Evolutionary conservation across 306 rosid genomes (phyloP).

Genomic region (Malus asiatica): DNA sequence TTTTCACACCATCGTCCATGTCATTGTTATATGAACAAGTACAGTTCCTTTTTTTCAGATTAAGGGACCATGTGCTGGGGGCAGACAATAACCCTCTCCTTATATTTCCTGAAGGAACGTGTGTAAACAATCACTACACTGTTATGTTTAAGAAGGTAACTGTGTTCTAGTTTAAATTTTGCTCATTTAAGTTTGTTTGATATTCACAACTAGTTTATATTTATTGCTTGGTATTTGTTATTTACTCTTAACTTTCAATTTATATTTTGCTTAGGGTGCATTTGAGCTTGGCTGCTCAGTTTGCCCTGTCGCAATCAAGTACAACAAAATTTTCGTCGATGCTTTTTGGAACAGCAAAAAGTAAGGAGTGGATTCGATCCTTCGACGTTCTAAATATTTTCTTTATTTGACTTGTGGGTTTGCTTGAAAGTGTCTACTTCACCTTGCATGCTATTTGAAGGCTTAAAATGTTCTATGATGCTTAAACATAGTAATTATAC

Average conservation of each 20-base stretch:
- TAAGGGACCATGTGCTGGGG: constrained; percentile 82
- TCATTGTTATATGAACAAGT: constrained; percentile 15
- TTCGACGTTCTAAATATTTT: neutral
- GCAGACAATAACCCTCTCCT: constrained; percentile 93
- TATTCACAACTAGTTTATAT: neutral
- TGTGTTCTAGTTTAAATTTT: constrained; percentile 2
- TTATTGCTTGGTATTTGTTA: constrained; percentile 1
- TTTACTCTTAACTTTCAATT: constrained; percentile 14
- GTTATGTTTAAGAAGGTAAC: constrained; percentile 95
- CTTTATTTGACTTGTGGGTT: neutral
- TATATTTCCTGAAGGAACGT: constrained; percentile 97
- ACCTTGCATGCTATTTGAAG: neutral
- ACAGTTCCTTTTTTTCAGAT: constrained; percentile 34
- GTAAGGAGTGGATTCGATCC: constrained; percentile 43
- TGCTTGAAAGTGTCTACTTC: neutral
- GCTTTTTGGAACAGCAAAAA: constrained; percentile 98
- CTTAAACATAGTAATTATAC: neutral
- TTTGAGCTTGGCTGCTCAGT: constrained; percentile 93
- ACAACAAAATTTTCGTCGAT: constrained; percentile 93
- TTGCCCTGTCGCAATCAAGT: constrained; percentile 92
- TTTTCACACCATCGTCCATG: neutral
- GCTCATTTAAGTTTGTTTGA: neutral
- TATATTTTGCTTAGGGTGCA: constrained; percentile 63
- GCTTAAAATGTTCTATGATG: neutral
- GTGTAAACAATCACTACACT: constrained; percentile 93